Evolutionary conservation across 176 grass and related monocot species (phyloP).

Genomic region (Tuctoria greenei): DNA sequence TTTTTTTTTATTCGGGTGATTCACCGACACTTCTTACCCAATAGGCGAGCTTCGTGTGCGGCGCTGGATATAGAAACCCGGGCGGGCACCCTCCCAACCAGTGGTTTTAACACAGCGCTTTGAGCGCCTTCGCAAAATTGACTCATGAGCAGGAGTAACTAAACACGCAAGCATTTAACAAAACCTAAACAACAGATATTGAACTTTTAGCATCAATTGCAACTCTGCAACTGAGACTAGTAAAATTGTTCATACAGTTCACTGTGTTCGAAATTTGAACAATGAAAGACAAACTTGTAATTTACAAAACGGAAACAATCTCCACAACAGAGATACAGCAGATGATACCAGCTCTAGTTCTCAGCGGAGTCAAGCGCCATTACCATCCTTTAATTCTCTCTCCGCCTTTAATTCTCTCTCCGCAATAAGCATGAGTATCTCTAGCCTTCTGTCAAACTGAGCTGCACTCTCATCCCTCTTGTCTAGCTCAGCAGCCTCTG

Average conservation of each 20-base stretch:
- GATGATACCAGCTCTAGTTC: neutral
- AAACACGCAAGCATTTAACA: neutral
- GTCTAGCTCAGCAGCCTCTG: constrained; percentile 65
- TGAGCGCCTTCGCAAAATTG: too few relatives aligned
- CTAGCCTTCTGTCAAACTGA: constrained; percentile 68
- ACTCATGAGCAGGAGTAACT: neutral
- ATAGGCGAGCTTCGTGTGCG: too few relatives aligned
- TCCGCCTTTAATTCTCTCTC: constrained; percentile 63
- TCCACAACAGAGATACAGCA: neutral
- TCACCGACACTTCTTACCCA: too few relatives aligned
- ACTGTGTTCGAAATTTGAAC: neutral
- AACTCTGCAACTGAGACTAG: neutral
- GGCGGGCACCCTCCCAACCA: too few relatives aligned
- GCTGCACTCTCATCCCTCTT: constrained; percentile 90
- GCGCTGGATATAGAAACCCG: too few relatives aligned
- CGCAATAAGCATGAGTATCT: constrained; percentile 74
- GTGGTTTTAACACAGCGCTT: too few relatives aligned
- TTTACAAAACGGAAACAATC: neutral
- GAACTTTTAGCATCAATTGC: neutral
- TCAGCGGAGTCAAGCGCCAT: constrained; percentile 9
- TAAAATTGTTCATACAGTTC: neutral
- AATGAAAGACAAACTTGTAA: neutral
- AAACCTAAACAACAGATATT: neutral
- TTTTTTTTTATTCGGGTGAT: too few relatives aligned
- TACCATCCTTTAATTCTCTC: constrained; percentile 43